Evolutionary conservation across 164 flowering plant species (phyloP).

Genomic region (Vitis rupestris): DNA sequence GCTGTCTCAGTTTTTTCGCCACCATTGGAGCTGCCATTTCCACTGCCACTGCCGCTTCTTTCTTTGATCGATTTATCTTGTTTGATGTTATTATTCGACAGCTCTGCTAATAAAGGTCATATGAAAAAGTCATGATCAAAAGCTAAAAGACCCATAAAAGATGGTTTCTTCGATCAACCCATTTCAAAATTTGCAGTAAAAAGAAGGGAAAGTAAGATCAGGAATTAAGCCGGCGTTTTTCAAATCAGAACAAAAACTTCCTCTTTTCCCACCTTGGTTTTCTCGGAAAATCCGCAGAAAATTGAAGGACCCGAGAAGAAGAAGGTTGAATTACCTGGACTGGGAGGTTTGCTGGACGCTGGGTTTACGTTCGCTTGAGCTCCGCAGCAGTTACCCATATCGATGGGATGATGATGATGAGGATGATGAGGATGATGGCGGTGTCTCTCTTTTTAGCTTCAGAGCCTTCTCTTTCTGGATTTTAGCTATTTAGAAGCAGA

Average conservation of each 20-base stretch:
- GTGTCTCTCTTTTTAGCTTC: background rate
- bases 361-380: constrained; percentile 15
- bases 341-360: constrained; percentile 4
- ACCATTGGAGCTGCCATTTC: background rate
- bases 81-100: background rate
- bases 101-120: background rate
- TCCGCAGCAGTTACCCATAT: constrained; percentile 23
- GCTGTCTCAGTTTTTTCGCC: background rate
- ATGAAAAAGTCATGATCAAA: background rate
- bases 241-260: background rate
- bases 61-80: background rate
- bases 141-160: background rate
- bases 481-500: too few relatives aligned
- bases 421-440: too few relatives aligned
- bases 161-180: background rate
- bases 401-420: background rate
- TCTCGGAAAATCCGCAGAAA: background rate
- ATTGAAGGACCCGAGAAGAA: background rate
- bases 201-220: too few relatives aligned
- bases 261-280: background rate
- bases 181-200: too few relatives aligned
- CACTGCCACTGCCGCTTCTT: too few relatives aligned
- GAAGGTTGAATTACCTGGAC: constrained; percentile 13
- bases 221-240: too few relatives aligned
- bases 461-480: too few relatives aligned